Conservation (phyloP, 257 asterid genomes). For the Lavandula angustifolia region DNA sequence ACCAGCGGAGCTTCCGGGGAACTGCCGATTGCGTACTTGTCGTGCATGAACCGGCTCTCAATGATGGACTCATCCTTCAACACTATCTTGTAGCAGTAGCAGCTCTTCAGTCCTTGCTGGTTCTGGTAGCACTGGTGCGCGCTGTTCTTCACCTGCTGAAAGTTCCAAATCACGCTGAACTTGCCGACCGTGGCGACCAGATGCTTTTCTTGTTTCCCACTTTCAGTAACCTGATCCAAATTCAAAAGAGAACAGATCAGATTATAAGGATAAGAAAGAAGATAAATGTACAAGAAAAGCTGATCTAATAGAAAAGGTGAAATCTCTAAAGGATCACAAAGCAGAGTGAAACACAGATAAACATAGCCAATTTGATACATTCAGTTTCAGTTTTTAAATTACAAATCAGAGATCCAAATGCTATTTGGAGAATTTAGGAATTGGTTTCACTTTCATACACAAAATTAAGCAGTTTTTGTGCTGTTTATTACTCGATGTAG, state of each 20-base stretch:
- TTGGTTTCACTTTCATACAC: background rate
- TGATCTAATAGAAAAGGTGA: too few relatives aligned
- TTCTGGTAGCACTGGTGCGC: slow-evolving; percentile 82
- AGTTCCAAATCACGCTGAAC: slow-evolving; percentile 88
- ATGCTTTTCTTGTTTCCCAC: slow-evolving; percentile 95
- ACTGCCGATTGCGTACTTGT: slow-evolving; percentile 60
- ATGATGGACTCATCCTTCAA: slow-evolving; percentile 88
- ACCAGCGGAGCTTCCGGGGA: slow-evolving; percentile 97
- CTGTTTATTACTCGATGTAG: background rate
- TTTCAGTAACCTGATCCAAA: slow-evolving; percentile 80
- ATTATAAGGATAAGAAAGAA: too few relatives aligned
- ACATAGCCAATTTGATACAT: background rate
- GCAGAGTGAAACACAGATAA: background rate
- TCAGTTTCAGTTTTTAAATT: background rate
- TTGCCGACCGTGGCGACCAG: slow-evolving; percentile 96
- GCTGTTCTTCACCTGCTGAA: slow-evolving; percentile 96
- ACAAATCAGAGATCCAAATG: background rate
- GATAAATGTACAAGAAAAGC: too few relatives aligned
- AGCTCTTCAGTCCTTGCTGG: slow-evolving; percentile 97
- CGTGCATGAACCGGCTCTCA: slow-evolving; percentile 96
- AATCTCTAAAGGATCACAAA: background rate
- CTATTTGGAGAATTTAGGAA: background rate
- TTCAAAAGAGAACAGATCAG: background rate
- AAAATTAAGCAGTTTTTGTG: too few relatives aligned
- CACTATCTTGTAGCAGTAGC: slow-evolving; percentile 91